Evolutionary conservation across 768 basidiomycete species (phyloP), one percentile per base, ranked within the genome.

Genomic region (Hebeloma cylindrosporum): DNA sequence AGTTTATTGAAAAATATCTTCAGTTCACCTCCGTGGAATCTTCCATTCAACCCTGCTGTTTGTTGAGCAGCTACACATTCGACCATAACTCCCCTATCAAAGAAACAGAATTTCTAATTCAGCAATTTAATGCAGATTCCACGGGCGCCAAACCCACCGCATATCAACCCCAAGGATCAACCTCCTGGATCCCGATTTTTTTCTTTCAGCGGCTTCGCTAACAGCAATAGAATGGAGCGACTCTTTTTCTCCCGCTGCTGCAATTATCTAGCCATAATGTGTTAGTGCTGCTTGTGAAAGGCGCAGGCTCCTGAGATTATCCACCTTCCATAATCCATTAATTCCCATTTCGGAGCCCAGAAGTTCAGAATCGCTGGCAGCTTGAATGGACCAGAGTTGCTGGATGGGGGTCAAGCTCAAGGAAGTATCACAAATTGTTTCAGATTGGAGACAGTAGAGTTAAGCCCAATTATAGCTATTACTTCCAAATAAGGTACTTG

Each of bases 281-380:
- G 26, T 17, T 41, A n/a, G 3, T 16, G 4, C 10, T 23, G 16
- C 31, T 5, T 14, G 31, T 30, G 31, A 14, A 17, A 14, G 7
- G 4, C 4, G 3, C 17, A 30, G 11, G 7, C 6, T 23, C 14
- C n/a, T n/a, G n/a, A n/a, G n/a, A n/a, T n/a, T 10, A 29, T 16
- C 2, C 21, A 47, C 46, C 21, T 33, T 17, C 46, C 46, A 47
- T 4, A 47, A 33, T 13, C 46, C 46, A 20, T 34, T 16, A 7
- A 47, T 35, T 2, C 46, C 46, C 46, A 47, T 47, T 5, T 22
- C 37, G 9, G 23, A 13, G 4, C 16, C 7, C 5, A 8, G 13
- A 3, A 8, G 4, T 8, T 31, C 2, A 1, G 23, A 5, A 21
- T 51, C 37, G 2, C 54, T 25, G 9, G 68, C 31, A 13, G 70